Conservation (phyloP, 1,284 basidiomycete genomes). For the Polyporus tsugae region DNA sequence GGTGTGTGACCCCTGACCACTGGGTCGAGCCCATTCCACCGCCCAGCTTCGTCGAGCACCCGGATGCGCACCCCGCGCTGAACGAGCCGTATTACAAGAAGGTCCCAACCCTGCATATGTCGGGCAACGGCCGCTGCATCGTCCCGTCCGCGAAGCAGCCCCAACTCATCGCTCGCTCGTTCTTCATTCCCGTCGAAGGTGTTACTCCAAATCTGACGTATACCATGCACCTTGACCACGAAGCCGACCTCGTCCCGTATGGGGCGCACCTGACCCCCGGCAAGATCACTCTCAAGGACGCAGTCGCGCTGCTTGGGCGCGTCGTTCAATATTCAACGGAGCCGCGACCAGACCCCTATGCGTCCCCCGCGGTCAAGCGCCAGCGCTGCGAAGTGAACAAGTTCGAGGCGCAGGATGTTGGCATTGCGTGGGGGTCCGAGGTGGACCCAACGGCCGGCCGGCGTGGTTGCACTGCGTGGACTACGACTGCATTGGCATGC, state of each 20-base stretch:
- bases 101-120: constrained; percentile 17
- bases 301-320: constrained; percentile 26
- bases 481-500: neutral
- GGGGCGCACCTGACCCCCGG: constrained; percentile 11
- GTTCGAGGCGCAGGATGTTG: constrained; percentile 9
- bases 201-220: too few species aligned
- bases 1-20: constrained; percentile 22
- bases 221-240: neutral
- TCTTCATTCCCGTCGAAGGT: constrained; percentile 23
- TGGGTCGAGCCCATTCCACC: constrained; percentile 25
- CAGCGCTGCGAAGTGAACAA: constrained; percentile 19
- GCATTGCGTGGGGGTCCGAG: constrained; percentile 20
- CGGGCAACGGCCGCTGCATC: constrained; percentile 20
- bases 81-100: constrained; percentile 21
- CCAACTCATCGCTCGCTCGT: constrained; percentile 13
- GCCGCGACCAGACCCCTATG: constrained; percentile 8
- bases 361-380: constrained; percentile 15
- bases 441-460: neutral
- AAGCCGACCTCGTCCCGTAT: constrained; percentile 14
- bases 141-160: constrained; percentile 17
- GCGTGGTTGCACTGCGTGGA: neutral
- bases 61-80: neutral
- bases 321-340: constrained; percentile 24
- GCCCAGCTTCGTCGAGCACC: constrained; percentile 12
- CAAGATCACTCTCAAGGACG: constrained; percentile 17